phyloP scores from a whole-genome alignment of 169 alveolate genomes.

The Plasmodium knowlesi region DNA sequence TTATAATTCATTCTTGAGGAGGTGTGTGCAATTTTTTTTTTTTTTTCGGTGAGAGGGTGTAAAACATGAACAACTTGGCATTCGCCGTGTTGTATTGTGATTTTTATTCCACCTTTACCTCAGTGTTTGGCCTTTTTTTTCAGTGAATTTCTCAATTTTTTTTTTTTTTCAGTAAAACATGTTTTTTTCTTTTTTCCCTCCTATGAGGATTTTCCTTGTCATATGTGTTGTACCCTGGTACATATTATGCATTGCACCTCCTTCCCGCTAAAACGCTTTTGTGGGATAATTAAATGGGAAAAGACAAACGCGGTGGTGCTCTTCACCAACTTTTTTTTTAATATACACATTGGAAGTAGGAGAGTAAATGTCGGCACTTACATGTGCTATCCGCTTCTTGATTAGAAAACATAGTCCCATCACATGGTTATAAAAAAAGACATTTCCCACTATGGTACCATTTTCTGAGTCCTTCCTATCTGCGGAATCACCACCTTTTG shows the following conservation, averaged over 20 bases:
- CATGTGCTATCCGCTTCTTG: conserved; percentile 15
- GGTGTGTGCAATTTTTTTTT: background rate
- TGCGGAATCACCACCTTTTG: background rate
- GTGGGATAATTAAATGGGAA: background rate
- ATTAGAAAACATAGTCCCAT: conserved; percentile 66
- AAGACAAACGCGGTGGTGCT: conserved; percentile 21
- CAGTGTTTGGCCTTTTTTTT: background rate
- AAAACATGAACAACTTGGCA: background rate
- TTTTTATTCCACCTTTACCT: background rate
- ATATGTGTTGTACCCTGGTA: background rate
- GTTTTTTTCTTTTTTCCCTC: background rate
- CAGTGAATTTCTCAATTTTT: background rate
- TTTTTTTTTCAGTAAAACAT: background rate
- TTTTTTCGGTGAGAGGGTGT: background rate
- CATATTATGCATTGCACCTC: background rate
- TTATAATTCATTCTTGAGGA: background rate
- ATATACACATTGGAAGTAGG: conserved; percentile 33
- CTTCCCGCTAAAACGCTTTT: background rate
- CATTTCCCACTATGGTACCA: conserved; percentile 22
- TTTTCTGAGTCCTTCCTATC: background rate
- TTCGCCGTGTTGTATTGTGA: background rate
- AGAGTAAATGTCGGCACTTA: conserved; percentile 13
- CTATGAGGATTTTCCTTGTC: background rate
- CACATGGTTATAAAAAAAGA: conserved; percentile 52
- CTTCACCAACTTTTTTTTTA: conserved; percentile 10